phyloP scores from a whole-genome alignment of 2,329 filamentous ascomycete genomes.

The Aspergillus tanneri region DNA sequence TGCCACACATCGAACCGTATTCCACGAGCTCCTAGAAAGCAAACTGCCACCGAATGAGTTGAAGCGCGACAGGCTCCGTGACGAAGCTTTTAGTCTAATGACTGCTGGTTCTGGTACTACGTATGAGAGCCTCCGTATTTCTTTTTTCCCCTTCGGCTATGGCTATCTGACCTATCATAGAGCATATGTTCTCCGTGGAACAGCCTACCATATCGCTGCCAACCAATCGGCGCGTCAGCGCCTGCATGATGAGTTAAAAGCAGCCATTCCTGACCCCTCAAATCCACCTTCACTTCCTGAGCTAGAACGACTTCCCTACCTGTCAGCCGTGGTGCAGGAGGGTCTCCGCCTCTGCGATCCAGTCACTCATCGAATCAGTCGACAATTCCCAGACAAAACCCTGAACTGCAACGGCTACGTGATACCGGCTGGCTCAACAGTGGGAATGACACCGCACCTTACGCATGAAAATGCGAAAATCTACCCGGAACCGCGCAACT shows the following conservation, averaged over 20 bases:
- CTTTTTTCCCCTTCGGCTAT: too few species aligned
- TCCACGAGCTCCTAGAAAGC: conserved; percentile 9
- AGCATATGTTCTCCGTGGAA: conserved; percentile 3
- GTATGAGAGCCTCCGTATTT: not conserved
- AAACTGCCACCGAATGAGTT: conserved; percentile 5
- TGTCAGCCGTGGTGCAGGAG: conserved; percentile 7
- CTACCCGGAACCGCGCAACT: not conserved
- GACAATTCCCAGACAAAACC: conserved; percentile 2
- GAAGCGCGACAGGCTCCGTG: conserved; percentile 3
- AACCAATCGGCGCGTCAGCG: not conserved
- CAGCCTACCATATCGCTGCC: conserved; percentile 8
- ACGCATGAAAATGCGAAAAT: not conserved
- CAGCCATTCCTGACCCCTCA: conserved; percentile 1
- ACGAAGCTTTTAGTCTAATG: conserved; percentile 10
- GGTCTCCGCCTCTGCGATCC: conserved; percentile 6
- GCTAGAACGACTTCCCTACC: conserved; percentile 9
- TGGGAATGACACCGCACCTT: conserved; percentile 4
- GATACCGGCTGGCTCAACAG: not conserved
- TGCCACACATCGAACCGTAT: conserved; percentile 3
- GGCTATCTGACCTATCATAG: not conserved
- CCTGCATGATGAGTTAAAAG: conserved; percentile 3
- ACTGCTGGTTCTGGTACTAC: conserved; percentile 11
- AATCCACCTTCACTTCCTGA: not conserved
- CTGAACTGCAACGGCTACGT: not conserved
- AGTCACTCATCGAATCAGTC: not conserved